A percentile compares a stretch with the other conserved stretches of the same genome.
Evolutionary conservation across 2,329 filamentous ascomycete genomes (phyloP).

Genomic region (Stachybotrys chlorohalonatus): DNA sequence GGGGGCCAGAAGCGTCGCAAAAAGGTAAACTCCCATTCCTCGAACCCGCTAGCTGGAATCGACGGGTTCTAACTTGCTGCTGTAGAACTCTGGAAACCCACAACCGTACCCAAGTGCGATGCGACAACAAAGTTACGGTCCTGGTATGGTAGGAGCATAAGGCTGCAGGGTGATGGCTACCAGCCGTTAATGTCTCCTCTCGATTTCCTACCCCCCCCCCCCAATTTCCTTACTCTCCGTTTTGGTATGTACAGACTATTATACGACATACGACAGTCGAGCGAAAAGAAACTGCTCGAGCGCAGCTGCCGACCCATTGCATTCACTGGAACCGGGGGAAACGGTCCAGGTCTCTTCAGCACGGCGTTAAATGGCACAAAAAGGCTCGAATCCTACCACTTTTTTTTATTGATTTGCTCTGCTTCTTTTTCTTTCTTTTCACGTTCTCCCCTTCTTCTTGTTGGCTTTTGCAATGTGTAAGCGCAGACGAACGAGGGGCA

Average conservation of each 20-base stretch:
- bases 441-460: too few relatives aligned
- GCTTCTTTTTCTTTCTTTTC: too few relatives aligned
- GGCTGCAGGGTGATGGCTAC: not conserved
- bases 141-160: slow-evolving; percentile 50
- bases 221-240: not conserved
- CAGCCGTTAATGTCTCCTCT: not conserved
- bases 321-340: not conserved
- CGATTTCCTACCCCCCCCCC: not conserved
- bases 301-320: too few relatives aligned
- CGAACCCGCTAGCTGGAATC: not conserved
- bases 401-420: too few relatives aligned
- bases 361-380: too few relatives aligned
- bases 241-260: not conserved
- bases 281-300: not conserved
- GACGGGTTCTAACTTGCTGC: slow-evolving; percentile 12
- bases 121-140: slow-evolving; percentile 45
- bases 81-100: slow-evolving; percentile 36
- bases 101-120: slow-evolving; percentile 32
- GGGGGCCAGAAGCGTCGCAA: slow-evolving; percentile 57
- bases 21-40: slow-evolving; percentile 37
- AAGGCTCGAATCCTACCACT: too few relatives aligned
- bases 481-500: too few relatives aligned
- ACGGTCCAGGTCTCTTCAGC: not conserved
- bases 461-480: too few relatives aligned
- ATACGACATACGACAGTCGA: not conserved